Base-by-base conservation (phyloP, 495 filamentous ascomycete genomes). In the Lepidopterella palustris region DNA sequence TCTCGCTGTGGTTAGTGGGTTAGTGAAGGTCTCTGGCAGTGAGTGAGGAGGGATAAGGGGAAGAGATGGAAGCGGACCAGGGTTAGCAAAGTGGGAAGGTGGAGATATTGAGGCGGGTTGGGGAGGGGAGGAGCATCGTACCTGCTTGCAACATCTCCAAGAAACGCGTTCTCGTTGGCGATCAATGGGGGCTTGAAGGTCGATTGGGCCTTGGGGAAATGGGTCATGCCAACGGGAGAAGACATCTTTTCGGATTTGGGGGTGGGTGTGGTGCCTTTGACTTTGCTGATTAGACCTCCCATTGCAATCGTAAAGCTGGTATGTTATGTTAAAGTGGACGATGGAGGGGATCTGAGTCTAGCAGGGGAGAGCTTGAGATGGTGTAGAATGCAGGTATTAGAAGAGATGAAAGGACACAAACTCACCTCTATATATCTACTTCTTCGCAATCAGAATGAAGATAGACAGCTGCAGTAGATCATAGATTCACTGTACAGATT, bases 81-180 rank as follows among this genome's bases (percentile, higher is more conserved):
- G 21, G 40, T n/a, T 20, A 15, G 13, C 15, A 24, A 50, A 20
- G 45, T 24, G 21, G 31, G 25, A 23, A 8, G 53, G n/a, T n/a
- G n/a, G n/a, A n/a, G n/a, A n/a, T n/a, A n/a, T n/a, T 21, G n/a
- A 50, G 20, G 31, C 15, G 23, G 21, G 40, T n/a, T 20, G 20
- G 13, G 23, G 29, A 50, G 24, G 45, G 29, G 21, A 32, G 25
- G n/a, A 8, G 53, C n/a, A n/a, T n/a, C 23, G 32, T 63, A 85
- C 79, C 79, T 84, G 0, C 82, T 79, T 35, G 77, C 75, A 23
- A 88, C 70, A 67, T 90, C 87, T 20, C 84, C 85, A 3, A 89
- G 76, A 66, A 78, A 89, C 9, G 86, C 86, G 64, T 91, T 90
- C 57, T 87, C 84, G 66, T 87, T 87, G 20, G 83, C 86, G 58